Conservation (phyloP, 371 early-diverging fungal genomes). For the Circinella umbellata region DNA sequence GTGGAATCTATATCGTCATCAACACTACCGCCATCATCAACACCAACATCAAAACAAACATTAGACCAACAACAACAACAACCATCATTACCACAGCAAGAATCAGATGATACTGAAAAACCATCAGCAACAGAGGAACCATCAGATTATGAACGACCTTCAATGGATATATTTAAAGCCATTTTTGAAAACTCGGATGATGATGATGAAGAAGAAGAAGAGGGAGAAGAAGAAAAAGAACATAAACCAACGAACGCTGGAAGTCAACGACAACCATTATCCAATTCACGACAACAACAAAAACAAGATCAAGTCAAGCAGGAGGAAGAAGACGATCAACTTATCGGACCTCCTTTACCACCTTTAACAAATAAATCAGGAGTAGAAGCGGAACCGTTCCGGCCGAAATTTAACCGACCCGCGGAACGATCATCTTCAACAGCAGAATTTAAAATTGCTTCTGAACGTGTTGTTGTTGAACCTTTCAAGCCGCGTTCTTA, state of each 20-base stretch:
- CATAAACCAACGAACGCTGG: constrained; percentile 14
- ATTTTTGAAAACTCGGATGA: constrained; percentile 79
- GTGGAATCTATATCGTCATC: neutral
- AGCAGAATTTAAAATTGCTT: constrained; percentile 19
- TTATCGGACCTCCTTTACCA: constrained; percentile 41
- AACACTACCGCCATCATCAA: too few relatives aligned
- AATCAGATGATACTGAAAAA: constrained; percentile 54
- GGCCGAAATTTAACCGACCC: constrained; percentile 50
- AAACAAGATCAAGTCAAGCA: neutral
- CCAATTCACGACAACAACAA: too few relatives aligned
- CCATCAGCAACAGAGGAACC: too few relatives aligned
- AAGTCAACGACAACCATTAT: neutral
- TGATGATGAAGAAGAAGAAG: constrained; percentile 57
- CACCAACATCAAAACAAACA: too few relatives aligned
- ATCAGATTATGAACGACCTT: constrained; percentile 56
- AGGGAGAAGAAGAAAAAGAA: constrained; percentile 20
- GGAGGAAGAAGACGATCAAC: constrained; percentile 23
- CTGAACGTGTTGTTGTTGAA: constrained; percentile 46
- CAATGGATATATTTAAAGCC: constrained; percentile 88
- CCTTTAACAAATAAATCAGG: neutral
- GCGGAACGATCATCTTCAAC: constrained; percentile 18
- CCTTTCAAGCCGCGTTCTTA: constrained; percentile 38
- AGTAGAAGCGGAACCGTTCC: constrained; percentile 27
- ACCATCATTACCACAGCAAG: neutral
- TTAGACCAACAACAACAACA: too few relatives aligned